Evolutionary conservation across 768 basidiomycete species (phyloP).

Genomic region (Serendipita sp.): DNA sequence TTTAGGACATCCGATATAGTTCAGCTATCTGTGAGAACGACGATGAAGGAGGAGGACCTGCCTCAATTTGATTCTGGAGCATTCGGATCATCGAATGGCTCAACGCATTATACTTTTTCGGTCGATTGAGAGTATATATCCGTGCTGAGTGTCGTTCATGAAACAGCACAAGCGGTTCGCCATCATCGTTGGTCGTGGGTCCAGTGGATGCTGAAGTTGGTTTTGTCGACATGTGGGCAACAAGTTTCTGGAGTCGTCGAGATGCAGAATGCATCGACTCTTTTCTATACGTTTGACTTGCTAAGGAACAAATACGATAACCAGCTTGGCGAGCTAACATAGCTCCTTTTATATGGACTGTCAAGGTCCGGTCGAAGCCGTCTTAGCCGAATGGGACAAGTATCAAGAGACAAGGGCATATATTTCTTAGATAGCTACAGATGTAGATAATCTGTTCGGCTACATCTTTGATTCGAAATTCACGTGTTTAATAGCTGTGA

Average conservation of each 20-base stretch:
- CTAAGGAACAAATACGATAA: no score
- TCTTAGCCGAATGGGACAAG: no score
- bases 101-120: conserved; percentile 67
- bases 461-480: no score
- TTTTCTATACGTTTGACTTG: background rate
- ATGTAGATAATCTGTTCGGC: no score
- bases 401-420: no score
- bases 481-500: no score
- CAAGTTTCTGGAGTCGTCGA: background rate
- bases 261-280: background rate
- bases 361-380: no score
- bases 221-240: background rate
- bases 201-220: conserved; percentile 16
- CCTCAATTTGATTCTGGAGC: conserved; percentile 63
- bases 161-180: conserved; percentile 40
- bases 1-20: background rate
- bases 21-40: background rate
- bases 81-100: conserved; percentile 60
- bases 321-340: no score
- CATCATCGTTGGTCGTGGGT: conserved; percentile 18
- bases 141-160: conserved; percentile 49
- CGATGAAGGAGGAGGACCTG: conserved; percentile 22
- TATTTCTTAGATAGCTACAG: no score
- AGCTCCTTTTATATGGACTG: no score
- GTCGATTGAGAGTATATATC: conserved; percentile 66